Conservation (phyloP, 352 stramenopile species). For the Globisporangium radiosum region DNA sequence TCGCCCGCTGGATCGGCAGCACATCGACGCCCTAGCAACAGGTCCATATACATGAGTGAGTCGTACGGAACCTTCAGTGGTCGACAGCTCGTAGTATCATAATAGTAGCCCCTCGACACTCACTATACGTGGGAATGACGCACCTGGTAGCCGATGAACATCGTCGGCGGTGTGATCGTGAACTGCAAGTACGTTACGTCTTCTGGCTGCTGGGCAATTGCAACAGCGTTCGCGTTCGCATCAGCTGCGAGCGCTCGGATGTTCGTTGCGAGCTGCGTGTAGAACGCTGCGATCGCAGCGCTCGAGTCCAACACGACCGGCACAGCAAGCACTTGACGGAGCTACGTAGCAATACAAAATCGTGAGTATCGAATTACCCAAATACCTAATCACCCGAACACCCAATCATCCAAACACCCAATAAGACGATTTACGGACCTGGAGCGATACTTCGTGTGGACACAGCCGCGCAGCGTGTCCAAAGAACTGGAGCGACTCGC, state of each 20-base stretch:
- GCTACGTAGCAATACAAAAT: background rate
- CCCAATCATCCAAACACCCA: too few species aligned
- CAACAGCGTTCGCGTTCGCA: conserved; percentile 12
- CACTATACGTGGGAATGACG: too few species aligned
- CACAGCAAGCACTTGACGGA: conserved; percentile 9
- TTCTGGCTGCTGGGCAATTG: conserved; percentile 20
- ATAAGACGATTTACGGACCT: conserved; percentile 15
- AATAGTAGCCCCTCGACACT: too few species aligned
- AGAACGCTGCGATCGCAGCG: conserved; percentile 6
- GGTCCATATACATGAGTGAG: background rate
- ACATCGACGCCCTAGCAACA: conserved; percentile 25
- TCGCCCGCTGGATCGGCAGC: conserved; percentile 22
- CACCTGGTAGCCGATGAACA: conserved; percentile 68
- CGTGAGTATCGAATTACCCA: background rate
- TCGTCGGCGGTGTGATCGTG: conserved; percentile 57
- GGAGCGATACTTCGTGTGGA: conserved; percentile 24
- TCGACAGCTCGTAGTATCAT: too few species aligned
- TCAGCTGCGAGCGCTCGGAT: conserved; percentile 8
- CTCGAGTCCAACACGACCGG: conserved; percentile 19
- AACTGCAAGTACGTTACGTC: conserved; percentile 34
- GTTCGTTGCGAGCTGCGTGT: conserved; percentile 6
- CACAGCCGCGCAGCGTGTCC: conserved; percentile 24
- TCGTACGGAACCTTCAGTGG: background rate
- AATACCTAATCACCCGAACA: background rate
- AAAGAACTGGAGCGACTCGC: conserved; percentile 42